Percentiles rank a stretch among this genome's conserved stretches.
Evolutionary conservation across 768 basidiomycete species (phyloP).

Genomic region (Lentinula sp.): DNA sequence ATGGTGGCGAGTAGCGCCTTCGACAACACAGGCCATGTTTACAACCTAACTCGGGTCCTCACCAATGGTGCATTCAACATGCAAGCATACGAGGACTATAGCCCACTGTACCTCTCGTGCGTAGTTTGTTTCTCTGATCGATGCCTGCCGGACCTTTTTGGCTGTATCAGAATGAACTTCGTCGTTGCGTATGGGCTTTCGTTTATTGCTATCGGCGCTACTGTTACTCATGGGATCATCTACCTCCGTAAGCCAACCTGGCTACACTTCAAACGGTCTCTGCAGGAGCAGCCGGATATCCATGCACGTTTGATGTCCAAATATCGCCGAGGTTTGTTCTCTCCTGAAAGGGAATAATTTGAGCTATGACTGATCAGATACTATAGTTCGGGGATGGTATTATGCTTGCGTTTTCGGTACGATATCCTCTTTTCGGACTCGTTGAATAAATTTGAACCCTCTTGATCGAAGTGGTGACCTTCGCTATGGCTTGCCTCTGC

Average conservation of each 20-base stretch:
- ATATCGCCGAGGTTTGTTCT: slow-evolving; percentile 42
- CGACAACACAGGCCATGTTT: slow-evolving; percentile 51
- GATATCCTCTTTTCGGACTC: slow-evolving; percentile 8
- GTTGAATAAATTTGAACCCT: slow-evolving; percentile 1
- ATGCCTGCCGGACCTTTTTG: too few relatives aligned
- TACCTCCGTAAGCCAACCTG: slow-evolving; percentile 54
- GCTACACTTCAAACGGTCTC: slow-evolving; percentile 41
- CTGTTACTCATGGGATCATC: slow-evolving; percentile 34
- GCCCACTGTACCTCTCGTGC: slow-evolving; percentile 5
- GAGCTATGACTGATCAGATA: slow-evolving; percentile 16
- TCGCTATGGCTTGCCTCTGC: slow-evolving; percentile 25
- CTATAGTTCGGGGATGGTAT: slow-evolving; percentile 46
- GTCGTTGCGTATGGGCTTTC: slow-evolving; percentile 18
- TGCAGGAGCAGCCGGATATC: slow-evolving; percentile 53
- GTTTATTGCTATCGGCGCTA: slow-evolving; percentile 33
- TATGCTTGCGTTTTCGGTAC: slow-evolving; percentile 33
- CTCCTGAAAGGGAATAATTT: background rate
- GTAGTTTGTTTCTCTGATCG: background rate
- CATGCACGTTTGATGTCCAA: slow-evolving; percentile 54
- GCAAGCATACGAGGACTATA: slow-evolving; percentile 18
- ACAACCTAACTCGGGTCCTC: slow-evolving; percentile 38
- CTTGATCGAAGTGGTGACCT: slow-evolving; percentile 18
- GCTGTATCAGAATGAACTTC: background rate
- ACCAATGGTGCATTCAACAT: slow-evolving; percentile 31
- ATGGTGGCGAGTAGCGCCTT: slow-evolving; percentile 46